Conservation (phyloP, 345 rosid species). For the Eucalyptus regnans region DNA sequence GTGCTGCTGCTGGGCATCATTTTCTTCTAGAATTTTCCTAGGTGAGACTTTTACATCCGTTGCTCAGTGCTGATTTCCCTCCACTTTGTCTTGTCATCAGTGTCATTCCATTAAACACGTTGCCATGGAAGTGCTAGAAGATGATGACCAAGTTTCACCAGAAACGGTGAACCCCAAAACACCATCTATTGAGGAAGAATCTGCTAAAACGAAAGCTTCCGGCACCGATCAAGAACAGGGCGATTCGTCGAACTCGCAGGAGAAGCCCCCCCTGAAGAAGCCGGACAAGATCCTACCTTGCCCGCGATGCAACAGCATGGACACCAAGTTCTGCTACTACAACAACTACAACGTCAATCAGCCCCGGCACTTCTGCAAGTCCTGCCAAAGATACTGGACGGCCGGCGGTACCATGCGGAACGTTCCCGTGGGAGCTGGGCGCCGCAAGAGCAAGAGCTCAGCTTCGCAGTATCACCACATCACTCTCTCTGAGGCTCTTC, state of each 20-base stretch:
- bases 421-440: conserved; percentile 85
- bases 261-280: conserved; percentile 43
- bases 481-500: conserved; percentile 68
- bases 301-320: conserved; percentile 89
- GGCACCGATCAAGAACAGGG: conserved; percentile 22
- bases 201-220: conserved; percentile 20
- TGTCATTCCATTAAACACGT: conserved; percentile 7
- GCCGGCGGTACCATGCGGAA: conserved; percentile 94
- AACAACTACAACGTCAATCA: conserved; percentile 90
- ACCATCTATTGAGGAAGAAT: conserved; percentile 33
- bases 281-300: conserved; percentile 84
- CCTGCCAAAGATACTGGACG: conserved; percentile 96
- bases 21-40: not conserved
- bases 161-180: conserved; percentile 26
- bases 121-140: not conserved
- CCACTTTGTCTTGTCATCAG: conserved; percentile 7
- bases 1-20: not conserved
- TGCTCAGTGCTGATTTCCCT: not conserved
- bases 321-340: conserved; percentile 89
- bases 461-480: conserved; percentile 63
- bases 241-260: conserved; percentile 8
- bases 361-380: conserved; percentile 90
- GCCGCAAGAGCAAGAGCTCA: conserved; percentile 81
- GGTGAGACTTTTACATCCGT: not conserved
- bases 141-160: not conserved